These are phyloP conservation scores for Melastoma malabathricum DNA, from an alignment of 345 rosid genomes.

Conservation along the genomic window DNA sequence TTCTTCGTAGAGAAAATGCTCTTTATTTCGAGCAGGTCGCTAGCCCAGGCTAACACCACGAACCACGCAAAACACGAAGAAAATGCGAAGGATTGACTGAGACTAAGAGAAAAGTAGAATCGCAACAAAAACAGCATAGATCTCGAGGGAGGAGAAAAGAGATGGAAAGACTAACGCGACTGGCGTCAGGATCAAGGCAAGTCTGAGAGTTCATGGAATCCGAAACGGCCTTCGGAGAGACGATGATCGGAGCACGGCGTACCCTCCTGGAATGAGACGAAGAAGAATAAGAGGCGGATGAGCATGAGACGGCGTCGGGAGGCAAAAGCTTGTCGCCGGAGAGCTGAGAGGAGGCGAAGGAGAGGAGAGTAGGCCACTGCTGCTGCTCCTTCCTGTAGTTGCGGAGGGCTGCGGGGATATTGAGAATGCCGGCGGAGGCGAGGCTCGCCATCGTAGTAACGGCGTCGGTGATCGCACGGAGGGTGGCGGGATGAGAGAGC, in stretches of 20 bases:
- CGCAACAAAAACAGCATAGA: neutral
- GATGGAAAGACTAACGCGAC: conserved; percentile 49
- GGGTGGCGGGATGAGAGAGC: too few species aligned
- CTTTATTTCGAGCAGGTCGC: too few species aligned
- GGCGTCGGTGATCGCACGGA: too few species aligned
- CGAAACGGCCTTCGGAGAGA: conserved; percentile 78
- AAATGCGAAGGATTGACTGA: neutral
- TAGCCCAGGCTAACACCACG: too few species aligned
- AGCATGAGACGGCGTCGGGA: neutral
- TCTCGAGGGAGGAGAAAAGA: neutral
- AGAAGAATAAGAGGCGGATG: conserved; percentile 6
- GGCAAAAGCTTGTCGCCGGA: conserved; percentile 26
- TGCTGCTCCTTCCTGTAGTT: neutral
- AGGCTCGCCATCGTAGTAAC: too few species aligned
- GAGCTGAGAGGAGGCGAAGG: conserved; percentile 42
- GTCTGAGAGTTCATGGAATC: conserved; percentile 85
- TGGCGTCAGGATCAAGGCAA: conserved; percentile 96
- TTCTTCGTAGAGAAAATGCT: too few species aligned
- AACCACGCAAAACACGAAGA: too few species aligned
- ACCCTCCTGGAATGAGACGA: conserved; percentile 1
- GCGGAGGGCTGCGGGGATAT: conserved; percentile 8
- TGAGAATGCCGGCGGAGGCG: neutral
- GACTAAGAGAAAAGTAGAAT: neutral
- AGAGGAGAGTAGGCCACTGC: conserved; percentile 13
- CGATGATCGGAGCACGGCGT: conserved; percentile 26